Percentiles rank a stretch among this genome's conserved stretches.
Evolutionary conservation across 2,329 filamentous ascomycete genomes (phyloP).

Genomic region (Fusarium metavorans): DNA sequence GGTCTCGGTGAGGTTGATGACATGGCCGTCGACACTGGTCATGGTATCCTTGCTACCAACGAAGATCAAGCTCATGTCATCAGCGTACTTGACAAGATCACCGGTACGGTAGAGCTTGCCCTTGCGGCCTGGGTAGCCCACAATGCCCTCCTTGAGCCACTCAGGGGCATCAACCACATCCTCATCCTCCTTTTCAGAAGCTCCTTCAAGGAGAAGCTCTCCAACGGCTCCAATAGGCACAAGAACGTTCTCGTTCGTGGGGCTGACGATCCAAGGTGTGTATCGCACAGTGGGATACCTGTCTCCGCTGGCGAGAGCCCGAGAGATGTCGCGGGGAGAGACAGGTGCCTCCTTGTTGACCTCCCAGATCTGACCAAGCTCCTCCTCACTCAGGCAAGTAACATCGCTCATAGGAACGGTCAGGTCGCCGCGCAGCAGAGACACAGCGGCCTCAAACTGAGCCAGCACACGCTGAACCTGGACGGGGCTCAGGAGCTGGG

Average conservation of each 20-base stretch:
- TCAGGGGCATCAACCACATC: slow-evolving; percentile 30
- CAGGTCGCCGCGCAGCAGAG: slow-evolving; percentile 58
- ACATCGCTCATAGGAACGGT: slow-evolving; percentile 50
- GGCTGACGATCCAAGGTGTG: slow-evolving; percentile 47
- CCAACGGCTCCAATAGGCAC: slow-evolving; percentile 48
- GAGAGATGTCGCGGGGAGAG: slow-evolving; percentile 23
- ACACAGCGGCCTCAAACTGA: slow-evolving; percentile 63
- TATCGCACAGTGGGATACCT: slow-evolving; percentile 35
- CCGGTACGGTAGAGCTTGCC: slow-evolving; percentile 41
- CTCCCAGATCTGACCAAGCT: slow-evolving; percentile 51
- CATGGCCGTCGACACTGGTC: slow-evolving; percentile 38
- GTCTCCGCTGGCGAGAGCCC: slow-evolving; percentile 34
- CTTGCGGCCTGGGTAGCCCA: slow-evolving; percentile 32
- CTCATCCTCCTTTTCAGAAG: background rate
- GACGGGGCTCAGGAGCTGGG: slow-evolving; percentile 62
- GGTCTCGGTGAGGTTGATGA: slow-evolving; percentile 41
- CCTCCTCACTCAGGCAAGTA: slow-evolving; percentile 50
- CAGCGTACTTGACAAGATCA: slow-evolving; percentile 42
- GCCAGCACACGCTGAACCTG: slow-evolving; percentile 65
- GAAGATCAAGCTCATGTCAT: slow-evolving; percentile 41
- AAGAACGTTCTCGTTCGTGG: slow-evolving; percentile 40
- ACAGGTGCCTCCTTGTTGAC: slow-evolving; percentile 42
- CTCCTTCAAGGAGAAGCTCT: slow-evolving; percentile 54
- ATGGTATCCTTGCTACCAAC: slow-evolving; percentile 39
- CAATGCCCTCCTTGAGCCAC: slow-evolving; percentile 37